Evolutionary conservation across 2,329 filamentous ascomycete species (phyloP), one percentile per base, ranked within the genome.

Genomic region (Aspergillus sp.): DNA sequence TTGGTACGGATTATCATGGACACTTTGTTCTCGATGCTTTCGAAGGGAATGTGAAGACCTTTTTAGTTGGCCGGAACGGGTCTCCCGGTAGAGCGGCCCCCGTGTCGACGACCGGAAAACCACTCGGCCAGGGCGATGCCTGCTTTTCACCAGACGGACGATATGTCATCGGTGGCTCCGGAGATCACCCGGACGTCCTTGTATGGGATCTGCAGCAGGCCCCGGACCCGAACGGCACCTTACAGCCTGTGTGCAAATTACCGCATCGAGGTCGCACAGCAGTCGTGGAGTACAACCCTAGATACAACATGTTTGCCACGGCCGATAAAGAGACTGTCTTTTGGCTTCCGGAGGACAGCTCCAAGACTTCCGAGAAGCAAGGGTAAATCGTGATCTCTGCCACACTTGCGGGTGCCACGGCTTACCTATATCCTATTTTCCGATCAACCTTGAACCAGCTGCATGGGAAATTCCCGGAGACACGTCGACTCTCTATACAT

Each of bases 11-110:
- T 45, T 90, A 89, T 6, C 81, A 81, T 47, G 90, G 91, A 0
- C 94, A 99, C 71, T 95, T 94, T 65, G 76, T 99, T 2, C 78
- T 99, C n/a, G 94, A 99, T 68, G 89, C 93, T 1, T 97, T 96
- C 67, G 85, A 90, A 40, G 94, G 93, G 36, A 81, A 79, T 6
- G 72, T 97, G 19, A 89, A 87, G 65, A 86, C 89, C 9, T 91
- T 88, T 67, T 79, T 92, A 51, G 71, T 74, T 41, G 79, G 79
- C 10, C 78, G 77, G 49, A 68, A 68, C 38, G 72, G 73, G 17
- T 65, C 72, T 0, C 73, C 78, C 10, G 79, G 79, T n/a, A 75
- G 80, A 52, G 73, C 76, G 17, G 72, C 74, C 7, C 74, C 77
- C 0, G 69, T 76, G 6, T 76, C 83, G 64, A 67, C 84, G 76